Conservation (phyloP, 768 basidiomycete species). For the Podaxis sp. region DNA sequence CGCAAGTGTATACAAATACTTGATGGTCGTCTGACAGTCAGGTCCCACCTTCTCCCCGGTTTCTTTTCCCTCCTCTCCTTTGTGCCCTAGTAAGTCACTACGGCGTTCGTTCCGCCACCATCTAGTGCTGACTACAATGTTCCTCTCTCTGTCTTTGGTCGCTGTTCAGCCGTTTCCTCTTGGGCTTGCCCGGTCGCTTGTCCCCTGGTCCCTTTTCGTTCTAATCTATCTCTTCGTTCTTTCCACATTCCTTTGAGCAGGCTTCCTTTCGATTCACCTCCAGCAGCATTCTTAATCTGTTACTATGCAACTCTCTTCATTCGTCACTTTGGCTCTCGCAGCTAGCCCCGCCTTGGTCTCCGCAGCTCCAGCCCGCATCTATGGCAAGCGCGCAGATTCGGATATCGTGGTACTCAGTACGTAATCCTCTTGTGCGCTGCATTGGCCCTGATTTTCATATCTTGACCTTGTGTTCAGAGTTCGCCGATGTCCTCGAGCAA, state of each 20-base stretch:
- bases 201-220: constrained; percentile 38
- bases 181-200: constrained; percentile 73
- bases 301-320: constrained; percentile 51
- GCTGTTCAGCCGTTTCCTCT: constrained; percentile 32
- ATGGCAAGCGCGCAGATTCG: constrained; percentile 35
- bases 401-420: constrained; percentile 62
- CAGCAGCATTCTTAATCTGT: constrained; percentile 31
- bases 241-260: constrained; percentile 42
- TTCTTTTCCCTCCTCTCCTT: constrained; percentile 30
- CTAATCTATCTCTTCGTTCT: constrained; percentile 28
- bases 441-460: constrained; percentile 6
- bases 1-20: constrained; percentile 34
- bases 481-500: constrained; percentile 74
- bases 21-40: constrained; percentile 27
- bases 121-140: constrained; percentile 12
- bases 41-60: constrained; percentile 26
- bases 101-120: neutral
- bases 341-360: constrained; percentile 44
- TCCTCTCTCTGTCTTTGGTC: constrained; percentile 25
- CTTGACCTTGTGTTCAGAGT: constrained; percentile 43
- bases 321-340: constrained; percentile 39
- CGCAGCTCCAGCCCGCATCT: constrained; percentile 47
- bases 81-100: constrained; percentile 37
- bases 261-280: constrained; percentile 34
- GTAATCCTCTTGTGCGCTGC: constrained; percentile 25